phyloP scores from a whole-genome alignment of 2,329 filamentous ascomycete genomes.

The Malbranchea zuffiana region DNA sequence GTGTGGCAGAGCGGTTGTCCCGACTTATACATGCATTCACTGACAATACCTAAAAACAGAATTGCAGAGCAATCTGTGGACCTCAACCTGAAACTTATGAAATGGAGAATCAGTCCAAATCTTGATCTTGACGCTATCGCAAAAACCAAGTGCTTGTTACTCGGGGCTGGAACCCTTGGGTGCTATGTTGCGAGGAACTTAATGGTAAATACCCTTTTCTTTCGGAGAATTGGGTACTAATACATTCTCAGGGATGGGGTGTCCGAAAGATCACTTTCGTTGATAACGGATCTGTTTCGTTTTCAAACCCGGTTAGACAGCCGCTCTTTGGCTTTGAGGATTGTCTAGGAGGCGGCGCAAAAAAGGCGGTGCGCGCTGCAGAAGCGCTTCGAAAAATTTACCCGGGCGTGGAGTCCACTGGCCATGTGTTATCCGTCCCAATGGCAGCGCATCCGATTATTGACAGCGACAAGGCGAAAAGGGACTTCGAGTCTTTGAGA shows the following conservation, averaged over 20 bases:
- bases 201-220: slow-evolving; percentile 40
- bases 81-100: slow-evolving; percentile 94
- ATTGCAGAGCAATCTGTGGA: slow-evolving; percentile 92
- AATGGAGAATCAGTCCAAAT: slow-evolving; percentile 88
- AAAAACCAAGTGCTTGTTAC: slow-evolving; percentile 73
- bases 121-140: slow-evolving; percentile 84
- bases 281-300: slow-evolving; percentile 86
- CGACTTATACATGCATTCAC: background rate
- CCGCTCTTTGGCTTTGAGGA: slow-evolving; percentile 86
- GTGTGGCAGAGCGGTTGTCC: background rate
- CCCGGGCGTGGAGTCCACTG: slow-evolving; percentile 72
- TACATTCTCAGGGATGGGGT: slow-evolving; percentile 59
- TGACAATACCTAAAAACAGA: slow-evolving; percentile 19
- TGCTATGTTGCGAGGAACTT: slow-evolving; percentile 87
- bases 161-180: slow-evolving; percentile 86
- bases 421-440: slow-evolving; percentile 74
- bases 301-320: slow-evolving; percentile 91
- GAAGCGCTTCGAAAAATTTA: slow-evolving; percentile 76
- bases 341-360: slow-evolving; percentile 70
- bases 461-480: slow-evolving; percentile 57
- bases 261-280: slow-evolving; percentile 92
- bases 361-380: slow-evolving; percentile 72
- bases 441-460: slow-evolving; percentile 89
- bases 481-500: slow-evolving; percentile 65
- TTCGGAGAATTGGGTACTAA: background rate